phyloP scores from a whole-genome alignment of 306 rosid genomes.

The Prunus mira region DNA sequence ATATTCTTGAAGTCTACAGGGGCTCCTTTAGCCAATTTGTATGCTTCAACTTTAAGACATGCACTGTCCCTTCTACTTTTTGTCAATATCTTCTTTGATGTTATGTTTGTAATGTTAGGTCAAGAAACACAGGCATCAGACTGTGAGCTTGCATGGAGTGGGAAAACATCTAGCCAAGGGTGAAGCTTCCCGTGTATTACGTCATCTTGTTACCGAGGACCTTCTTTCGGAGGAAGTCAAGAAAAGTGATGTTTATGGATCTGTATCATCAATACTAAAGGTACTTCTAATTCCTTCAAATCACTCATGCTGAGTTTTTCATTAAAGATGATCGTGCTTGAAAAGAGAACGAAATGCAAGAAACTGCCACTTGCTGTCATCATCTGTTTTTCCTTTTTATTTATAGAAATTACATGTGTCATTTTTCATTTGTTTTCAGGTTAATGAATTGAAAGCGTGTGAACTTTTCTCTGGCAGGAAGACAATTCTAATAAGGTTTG shows the following conservation, averaged over 20 bases:
- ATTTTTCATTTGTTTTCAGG: constrained; percentile 46
- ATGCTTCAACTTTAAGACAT: constrained; percentile 30
- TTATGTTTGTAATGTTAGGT: constrained; percentile 47
- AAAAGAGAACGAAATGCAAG: constrained; percentile 9
- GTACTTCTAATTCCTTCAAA: constrained; percentile 36
- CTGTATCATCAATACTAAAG: constrained; percentile 82
- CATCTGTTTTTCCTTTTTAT: constrained; percentile 12
- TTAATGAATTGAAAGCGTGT: constrained; percentile 48
- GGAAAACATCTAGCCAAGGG: constrained; percentile 86
- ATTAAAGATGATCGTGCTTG: constrained; percentile 6
- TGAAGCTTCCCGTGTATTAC: constrained; percentile 92
- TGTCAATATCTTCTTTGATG: constrained; percentile 16
- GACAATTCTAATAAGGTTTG: constrained; percentile 62
- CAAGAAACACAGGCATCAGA: constrained; percentile 81
- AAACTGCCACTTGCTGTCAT: constrained; percentile 12
- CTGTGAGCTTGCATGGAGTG: constrained; percentile 68
- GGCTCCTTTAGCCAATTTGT: constrained; percentile 93
- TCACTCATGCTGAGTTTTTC: constrained; percentile 4
- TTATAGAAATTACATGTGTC: not conserved
- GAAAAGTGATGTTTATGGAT: constrained; percentile 91
- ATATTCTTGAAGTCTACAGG: constrained; percentile 82
- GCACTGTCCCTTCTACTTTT: constrained; percentile 8
- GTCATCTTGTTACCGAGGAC: constrained; percentile 76
- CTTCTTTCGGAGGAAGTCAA: constrained; percentile 82
- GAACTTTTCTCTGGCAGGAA: constrained; percentile 52